A percentile compares a stretch with the other conserved stretches of the same genome.
Evolutionary conservation across 176 grass and related monocot genomes (phyloP).

Genomic region (barley (Hordeum vulgare)): DNA sequence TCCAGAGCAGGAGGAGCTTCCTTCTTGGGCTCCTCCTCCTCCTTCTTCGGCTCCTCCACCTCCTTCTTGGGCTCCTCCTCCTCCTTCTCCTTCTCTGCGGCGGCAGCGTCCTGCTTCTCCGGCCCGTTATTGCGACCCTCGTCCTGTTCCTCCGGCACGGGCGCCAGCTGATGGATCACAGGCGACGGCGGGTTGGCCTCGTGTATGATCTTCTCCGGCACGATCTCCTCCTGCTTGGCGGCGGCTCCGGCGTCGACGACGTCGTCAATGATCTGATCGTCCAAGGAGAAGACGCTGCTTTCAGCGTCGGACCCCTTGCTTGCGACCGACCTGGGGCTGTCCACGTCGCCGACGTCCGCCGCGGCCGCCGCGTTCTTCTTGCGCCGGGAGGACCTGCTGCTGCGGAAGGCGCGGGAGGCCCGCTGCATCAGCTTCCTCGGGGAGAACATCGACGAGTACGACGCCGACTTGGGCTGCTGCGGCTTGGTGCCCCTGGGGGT

Average conservation of each 20-base stretch:
- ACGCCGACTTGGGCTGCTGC: neutral
- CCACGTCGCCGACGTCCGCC: neutral
- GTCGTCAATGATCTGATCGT: neutral
- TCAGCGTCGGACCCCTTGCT: neutral
- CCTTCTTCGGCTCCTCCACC: conserved; percentile 1
- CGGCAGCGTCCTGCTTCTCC: neutral
- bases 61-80: neutral
- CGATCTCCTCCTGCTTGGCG: neutral
- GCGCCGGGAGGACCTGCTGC: conserved; percentile 29
- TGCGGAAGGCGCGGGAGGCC: conserved; percentile 28
- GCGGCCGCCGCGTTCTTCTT: neutral
- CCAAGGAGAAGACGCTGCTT: neutral
- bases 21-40: conserved; percentile 12
- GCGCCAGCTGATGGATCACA: neutral
- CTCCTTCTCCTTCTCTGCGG: neutral
- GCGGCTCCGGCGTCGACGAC: neutral
- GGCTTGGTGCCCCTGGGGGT: neutral
- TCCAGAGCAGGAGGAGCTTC: neutral
- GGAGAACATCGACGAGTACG: conserved; percentile 19
- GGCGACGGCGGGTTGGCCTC: neutral
- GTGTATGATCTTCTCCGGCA: conserved; percentile 51
- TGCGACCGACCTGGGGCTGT: neutral
- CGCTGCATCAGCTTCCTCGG: conserved; percentile 44
- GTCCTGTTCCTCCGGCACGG: neutral
- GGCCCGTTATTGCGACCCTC: neutral